A percentile compares a stretch with the other conserved stretches of the same genome.
These are phyloP conservation scores for Holtermannia corniformis DNA, from an alignment of 768 basidiomycete species.

Conservation along the genomic window DNA sequence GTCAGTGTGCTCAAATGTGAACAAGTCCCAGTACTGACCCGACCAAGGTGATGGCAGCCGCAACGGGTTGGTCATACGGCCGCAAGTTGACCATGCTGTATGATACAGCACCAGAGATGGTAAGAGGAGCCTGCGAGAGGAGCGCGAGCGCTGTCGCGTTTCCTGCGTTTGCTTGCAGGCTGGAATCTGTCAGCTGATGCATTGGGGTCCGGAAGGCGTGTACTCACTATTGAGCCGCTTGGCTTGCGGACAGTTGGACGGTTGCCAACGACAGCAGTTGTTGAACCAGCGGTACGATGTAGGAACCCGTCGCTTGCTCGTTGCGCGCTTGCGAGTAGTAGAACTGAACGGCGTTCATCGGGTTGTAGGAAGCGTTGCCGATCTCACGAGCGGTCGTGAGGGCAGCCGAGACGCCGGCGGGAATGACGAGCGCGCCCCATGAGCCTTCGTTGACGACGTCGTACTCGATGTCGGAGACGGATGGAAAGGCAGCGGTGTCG, in stretches of 20 bases:
- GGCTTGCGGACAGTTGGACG: constrained; percentile 12
- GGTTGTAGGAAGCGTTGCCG: constrained; percentile 44
- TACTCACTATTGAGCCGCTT: constrained; percentile 29
- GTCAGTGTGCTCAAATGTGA: not conserved
- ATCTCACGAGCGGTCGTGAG: constrained; percentile 41
- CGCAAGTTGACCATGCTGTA: constrained; percentile 44
- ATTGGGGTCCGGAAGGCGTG: constrained; percentile 1
- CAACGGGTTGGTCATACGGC: constrained; percentile 43
- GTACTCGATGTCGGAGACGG: constrained; percentile 35
- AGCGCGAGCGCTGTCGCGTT: constrained; percentile 44
- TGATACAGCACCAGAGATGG: constrained; percentile 40
- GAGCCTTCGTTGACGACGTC: constrained; percentile 43
- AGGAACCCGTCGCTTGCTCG: constrained; percentile 45
- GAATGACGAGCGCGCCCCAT: constrained; percentile 47
- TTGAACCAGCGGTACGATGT: constrained; percentile 43
- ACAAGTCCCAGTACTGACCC: constrained; percentile 36
- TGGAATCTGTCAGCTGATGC: constrained; percentile 1
- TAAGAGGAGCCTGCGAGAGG: constrained; percentile 44
- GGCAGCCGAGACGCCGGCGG: constrained; percentile 39
- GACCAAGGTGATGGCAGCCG: constrained; percentile 46
- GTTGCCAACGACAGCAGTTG: constrained; percentile 14
- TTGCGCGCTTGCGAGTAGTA: constrained; percentile 47
- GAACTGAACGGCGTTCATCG: constrained; percentile 40
- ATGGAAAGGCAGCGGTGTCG: constrained; percentile 22
- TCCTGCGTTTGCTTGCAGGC: constrained; percentile 21